Evolutionary conservation across 108 stramenopile species (phyloP).

Genomic region (Nitzschia inconspicua): DNA sequence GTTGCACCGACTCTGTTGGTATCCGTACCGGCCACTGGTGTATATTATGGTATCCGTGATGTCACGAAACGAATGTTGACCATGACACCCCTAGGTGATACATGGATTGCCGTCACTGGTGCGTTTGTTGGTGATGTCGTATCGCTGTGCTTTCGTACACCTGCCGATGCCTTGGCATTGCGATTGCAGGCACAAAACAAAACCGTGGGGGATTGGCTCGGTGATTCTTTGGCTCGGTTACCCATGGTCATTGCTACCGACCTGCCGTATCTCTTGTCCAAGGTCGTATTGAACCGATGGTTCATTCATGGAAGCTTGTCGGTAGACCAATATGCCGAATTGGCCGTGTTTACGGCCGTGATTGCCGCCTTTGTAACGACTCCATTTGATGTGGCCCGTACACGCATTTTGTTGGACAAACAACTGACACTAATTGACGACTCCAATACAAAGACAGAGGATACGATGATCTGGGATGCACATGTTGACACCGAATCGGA

Average conservation of each 20-base stretch:
- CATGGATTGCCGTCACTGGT: slow-evolving; percentile 35
- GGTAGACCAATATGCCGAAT: slow-evolving; percentile 63
- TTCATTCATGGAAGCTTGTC: slow-evolving; percentile 57
- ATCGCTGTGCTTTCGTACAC: slow-evolving; percentile 65
- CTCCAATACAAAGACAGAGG: too few species aligned
- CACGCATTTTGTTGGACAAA: slow-evolving; percentile 65
- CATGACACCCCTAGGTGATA: slow-evolving; percentile 28
- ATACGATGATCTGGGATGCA: too few species aligned
- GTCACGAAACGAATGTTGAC: slow-evolving; percentile 54
- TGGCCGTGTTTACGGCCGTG: slow-evolving; percentile 50
- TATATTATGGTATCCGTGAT: slow-evolving; percentile 78
- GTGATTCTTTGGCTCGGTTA: slow-evolving; percentile 54
- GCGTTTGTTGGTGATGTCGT: slow-evolving; percentile 68
- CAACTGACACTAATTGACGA: slow-evolving; percentile 6
- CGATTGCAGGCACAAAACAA: slow-evolving; percentile 55
- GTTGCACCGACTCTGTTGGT: slow-evolving; percentile 65
- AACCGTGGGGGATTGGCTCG: slow-evolving; percentile 59
- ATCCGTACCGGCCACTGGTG: slow-evolving; percentile 75
- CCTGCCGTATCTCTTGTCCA: slow-evolving; percentile 65
- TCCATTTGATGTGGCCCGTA: slow-evolving; percentile 84
- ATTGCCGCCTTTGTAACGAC: slow-evolving; percentile 74
- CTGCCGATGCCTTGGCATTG: slow-evolving; percentile 65
- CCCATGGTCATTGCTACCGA: slow-evolving; percentile 57
- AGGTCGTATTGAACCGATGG: slow-evolving; percentile 58
- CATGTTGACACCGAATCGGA: too few species aligned